These are phyloP conservation scores for Alternaria rosae DNA, from an alignment of 2,329 filamentous ascomycete genomes.

Conservation along the genomic window DNA sequence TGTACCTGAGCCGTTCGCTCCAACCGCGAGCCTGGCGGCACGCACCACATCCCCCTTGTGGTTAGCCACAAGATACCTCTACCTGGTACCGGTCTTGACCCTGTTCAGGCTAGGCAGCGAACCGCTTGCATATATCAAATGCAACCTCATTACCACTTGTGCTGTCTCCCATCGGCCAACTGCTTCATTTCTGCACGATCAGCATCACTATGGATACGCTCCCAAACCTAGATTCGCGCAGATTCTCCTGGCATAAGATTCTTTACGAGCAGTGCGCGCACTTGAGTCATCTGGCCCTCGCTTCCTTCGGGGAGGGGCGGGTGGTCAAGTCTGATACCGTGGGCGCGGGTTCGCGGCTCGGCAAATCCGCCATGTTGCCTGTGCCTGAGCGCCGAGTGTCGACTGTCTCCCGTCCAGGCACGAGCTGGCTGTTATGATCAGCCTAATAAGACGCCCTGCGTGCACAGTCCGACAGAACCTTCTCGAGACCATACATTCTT, in stretches of 20 bases:
- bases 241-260: background rate
- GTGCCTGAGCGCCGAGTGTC: constrained; percentile 15
- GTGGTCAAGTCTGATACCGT: constrained; percentile 22
- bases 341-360: constrained; percentile 28
- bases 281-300: constrained; percentile 10
- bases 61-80: constrained; percentile 1
- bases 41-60: constrained; percentile 12
- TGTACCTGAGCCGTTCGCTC: constrained; percentile 12
- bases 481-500: background rate
- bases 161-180: background rate
- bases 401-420: constrained; percentile 8
- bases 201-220: background rate
- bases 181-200: background rate
- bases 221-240: background rate
- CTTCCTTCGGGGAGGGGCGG: constrained; percentile 21
- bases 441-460: constrained; percentile 10
- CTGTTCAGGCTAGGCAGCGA: constrained; percentile 15
- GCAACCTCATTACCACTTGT: constrained; percentile 1
- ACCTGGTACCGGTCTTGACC: constrained; percentile 13
- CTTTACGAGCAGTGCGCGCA: background rate
- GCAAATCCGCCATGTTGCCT: constrained; percentile 23
- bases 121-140: constrained; percentile 6
- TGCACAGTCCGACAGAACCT: background rate
- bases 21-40: constrained; percentile 10
- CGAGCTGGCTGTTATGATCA: constrained; percentile 3